phyloP scores from a whole-genome alignment of 768 basidiomycete species.

The Mycena leptocephala region DNA sequence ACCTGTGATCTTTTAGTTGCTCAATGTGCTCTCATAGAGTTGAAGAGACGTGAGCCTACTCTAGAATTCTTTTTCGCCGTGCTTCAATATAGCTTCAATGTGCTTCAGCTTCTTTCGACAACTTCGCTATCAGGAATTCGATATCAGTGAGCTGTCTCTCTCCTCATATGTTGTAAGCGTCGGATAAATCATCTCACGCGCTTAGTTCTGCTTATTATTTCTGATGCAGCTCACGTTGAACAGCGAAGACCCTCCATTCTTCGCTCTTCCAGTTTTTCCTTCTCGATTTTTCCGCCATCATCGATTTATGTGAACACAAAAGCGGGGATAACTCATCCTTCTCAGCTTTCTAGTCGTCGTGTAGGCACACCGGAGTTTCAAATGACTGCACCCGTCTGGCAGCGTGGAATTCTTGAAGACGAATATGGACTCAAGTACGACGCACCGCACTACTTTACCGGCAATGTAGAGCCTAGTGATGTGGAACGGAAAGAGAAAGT shows the following conservation, averaged over 20 bases:
- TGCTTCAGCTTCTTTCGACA: slow-evolving; percentile 31
- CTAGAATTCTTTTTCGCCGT: not conserved
- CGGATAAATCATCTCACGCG: not conserved
- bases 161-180: slow-evolving; percentile 30
- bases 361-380: slow-evolving; percentile 33
- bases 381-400: slow-evolving; percentile 34
- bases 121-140: slow-evolving; percentile 35
- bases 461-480: slow-evolving; percentile 27
- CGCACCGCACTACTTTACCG: slow-evolving; percentile 18
- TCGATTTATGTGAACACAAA: slow-evolving; percentile 33
- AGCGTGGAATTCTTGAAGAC: slow-evolving; percentile 34
- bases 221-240: slow-evolving; percentile 15
- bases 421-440: slow-evolving; percentile 27
- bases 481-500: slow-evolving; percentile 31
- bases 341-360: slow-evolving; percentile 21
- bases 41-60: slow-evolving; percentile 22
- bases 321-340: slow-evolving; percentile 31
- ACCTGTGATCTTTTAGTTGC: not conserved
- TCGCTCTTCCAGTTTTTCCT: slow-evolving; percentile 32
- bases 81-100: too few relatives aligned
- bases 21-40: not conserved
- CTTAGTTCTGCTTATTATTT: not conserved
- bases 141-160: slow-evolving; percentile 29
- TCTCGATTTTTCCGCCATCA: slow-evolving; percentile 33
- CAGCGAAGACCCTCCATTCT: slow-evolving; percentile 18